Evolutionary conservation across 2,329 filamentous ascomycete species (phyloP), one percentile per base, ranked within the genome.

Genomic region (Calonectria pteridis): DNA sequence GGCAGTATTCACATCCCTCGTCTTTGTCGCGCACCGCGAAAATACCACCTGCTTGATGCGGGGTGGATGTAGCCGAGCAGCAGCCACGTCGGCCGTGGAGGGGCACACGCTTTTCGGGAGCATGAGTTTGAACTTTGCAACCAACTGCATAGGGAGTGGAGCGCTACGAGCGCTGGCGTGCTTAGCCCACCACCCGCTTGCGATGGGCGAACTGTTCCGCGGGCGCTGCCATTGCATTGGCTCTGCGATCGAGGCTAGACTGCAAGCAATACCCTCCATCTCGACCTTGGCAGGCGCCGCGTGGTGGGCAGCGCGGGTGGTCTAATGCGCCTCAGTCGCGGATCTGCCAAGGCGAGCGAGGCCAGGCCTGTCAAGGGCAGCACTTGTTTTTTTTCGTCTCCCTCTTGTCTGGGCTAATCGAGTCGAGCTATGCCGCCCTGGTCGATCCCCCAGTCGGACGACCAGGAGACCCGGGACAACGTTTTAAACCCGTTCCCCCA

Each of bases 401-500:
- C 16, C 4, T 37, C 4, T 11, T 29, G 35, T 31, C 59, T 31
- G 4, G 64, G n/a, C 63, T 50, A 43, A 43, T 49, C 28, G 31
- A 43, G 43, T 49, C 37, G 23, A 53, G 33, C 68, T 49, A 70
- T 64, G 64, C 49, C 31, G 65, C 51, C 50, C 65, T 59, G 37
- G 49, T 55, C 14, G 59, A 70, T 55, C 68, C 65, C 65, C 64
- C 23, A 29, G 59, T 40, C 10, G 40, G 31, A 31, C 29, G 31
- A 33, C 53, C 37, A 35, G 28, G n/a, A 28, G 23, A 16, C 40
- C 40, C 49, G 40, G 40, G 55, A 53, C 14, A 28, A 33, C 18
- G 20, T 29, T 51, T 53, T 69, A 64, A 62, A 37, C 51, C 14
- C 31, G 63, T 67, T 49, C 51, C 65, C 68, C 68, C 68, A 66